phyloP scores from a whole-genome alignment of 495 filamentous ascomycete genomes.

The Annulohypoxylon moriforme region DNA sequence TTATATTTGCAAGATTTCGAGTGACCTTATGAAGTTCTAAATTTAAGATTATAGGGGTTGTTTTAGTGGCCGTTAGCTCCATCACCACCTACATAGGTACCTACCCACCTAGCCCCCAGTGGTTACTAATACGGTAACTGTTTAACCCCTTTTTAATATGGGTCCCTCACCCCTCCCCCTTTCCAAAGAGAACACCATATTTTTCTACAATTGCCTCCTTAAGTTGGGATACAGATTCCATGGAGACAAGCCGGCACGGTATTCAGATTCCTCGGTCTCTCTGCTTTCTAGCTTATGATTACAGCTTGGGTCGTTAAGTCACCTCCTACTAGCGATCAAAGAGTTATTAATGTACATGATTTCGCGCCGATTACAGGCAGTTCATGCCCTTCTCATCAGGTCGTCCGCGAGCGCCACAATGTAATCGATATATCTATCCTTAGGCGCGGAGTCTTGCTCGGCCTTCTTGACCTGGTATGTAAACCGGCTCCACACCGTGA shows the following conservation, averaged over 20 bases:
- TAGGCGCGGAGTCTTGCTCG: conserved; percentile 6
- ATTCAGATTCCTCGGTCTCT: too few species aligned
- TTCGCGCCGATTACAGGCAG: neutral
- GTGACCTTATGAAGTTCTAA: neutral
- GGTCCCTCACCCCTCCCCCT: neutral
- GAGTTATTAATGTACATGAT: neutral
- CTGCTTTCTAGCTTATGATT: too few species aligned
- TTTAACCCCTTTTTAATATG: neutral
- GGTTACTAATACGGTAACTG: neutral
- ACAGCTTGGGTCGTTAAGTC: too few species aligned
- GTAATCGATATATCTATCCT: conserved; percentile 5
- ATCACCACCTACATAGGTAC: too few species aligned
- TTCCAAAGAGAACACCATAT: too few species aligned
- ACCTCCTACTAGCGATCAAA: too few species aligned
- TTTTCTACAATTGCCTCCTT: too few species aligned
- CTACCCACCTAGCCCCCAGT: too few species aligned
- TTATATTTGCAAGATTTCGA: neutral
- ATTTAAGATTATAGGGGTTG: neutral
- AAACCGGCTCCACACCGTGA: conserved; percentile 42
- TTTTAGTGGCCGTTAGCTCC: neutral
- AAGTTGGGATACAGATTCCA: too few species aligned
- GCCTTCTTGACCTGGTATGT: conserved; percentile 29
- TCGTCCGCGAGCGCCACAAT: neutral
- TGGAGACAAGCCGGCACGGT: too few species aligned
- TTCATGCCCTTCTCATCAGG: conserved; percentile 8